Conservation (phyloP, 1,139 yeast genomes). For the Taphrina pruni region DNA sequence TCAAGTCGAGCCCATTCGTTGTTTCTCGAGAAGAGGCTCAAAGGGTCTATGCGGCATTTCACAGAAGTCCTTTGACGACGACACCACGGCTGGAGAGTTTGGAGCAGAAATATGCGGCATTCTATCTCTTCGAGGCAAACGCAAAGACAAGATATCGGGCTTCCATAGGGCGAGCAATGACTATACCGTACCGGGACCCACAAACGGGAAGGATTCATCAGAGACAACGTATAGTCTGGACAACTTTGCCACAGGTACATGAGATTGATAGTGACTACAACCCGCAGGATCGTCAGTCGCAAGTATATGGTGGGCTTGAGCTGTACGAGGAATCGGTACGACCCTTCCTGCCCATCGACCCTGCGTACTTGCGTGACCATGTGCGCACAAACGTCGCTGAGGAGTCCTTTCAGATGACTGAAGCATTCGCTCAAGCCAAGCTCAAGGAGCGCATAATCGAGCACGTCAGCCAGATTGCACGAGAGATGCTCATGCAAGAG, state of each 20-base stretch:
- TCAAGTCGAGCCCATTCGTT: slow-evolving; percentile 9
- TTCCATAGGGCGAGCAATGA: slow-evolving; percentile 33
- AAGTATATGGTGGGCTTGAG: slow-evolving; percentile 37
- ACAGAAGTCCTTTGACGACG: slow-evolving; percentile 26
- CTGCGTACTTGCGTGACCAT: slow-evolving; percentile 10
- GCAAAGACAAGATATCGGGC: slow-evolving; percentile 25
- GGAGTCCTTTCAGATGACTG: slow-evolving; percentile 29
- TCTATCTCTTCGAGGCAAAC: slow-evolving; percentile 26
- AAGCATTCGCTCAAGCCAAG: slow-evolving; percentile 24
- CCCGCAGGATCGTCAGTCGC: slow-evolving; percentile 24
- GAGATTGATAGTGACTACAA: slow-evolving; percentile 35
- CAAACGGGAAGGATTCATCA: slow-evolving; percentile 35
- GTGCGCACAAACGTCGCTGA: slow-evolving; percentile 15
- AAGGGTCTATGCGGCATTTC: slow-evolving; percentile 9
- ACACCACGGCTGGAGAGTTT: slow-evolving; percentile 24
- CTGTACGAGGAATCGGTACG: slow-evolving; percentile 15
- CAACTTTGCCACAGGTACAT: slow-evolving; percentile 29
- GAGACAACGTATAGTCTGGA: slow-evolving; percentile 31
- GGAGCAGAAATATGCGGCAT: slow-evolving; percentile 25
- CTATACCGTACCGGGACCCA: slow-evolving; percentile 36
- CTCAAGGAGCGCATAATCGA: slow-evolving; percentile 16
- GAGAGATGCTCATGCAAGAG: slow-evolving; percentile 37
- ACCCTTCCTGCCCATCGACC: slow-evolving; percentile 26
- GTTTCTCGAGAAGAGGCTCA: slow-evolving; percentile 9
- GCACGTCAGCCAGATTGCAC: slow-evolving; percentile 25